Percentiles rank a stretch among this genome's conserved stretches.
Conservation (phyloP, 2,329 filamentous ascomycete genomes). For the Chrysoporthe puriensis region DNA sequence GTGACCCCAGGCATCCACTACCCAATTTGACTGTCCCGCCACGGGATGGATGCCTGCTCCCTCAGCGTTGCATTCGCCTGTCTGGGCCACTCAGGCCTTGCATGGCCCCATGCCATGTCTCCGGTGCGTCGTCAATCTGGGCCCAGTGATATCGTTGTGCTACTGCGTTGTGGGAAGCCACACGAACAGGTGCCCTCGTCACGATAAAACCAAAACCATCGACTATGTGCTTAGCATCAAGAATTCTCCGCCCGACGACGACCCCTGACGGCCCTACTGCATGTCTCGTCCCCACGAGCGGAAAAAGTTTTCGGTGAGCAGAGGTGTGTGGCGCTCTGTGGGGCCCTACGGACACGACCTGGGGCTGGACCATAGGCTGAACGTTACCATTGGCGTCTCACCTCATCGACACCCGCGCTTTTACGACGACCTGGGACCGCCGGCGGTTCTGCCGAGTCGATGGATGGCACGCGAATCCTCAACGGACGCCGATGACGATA, state of each 20-base stretch:
- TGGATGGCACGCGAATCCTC: not conserved
- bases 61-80: not conserved
- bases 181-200: not conserved
- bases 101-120: not conserved
- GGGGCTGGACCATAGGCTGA: not conserved
- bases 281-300: not conserved
- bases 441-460: not conserved
- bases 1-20: not conserved
- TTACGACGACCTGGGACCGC: not conserved
- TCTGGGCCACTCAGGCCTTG: not conserved
- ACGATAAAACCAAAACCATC: not conserved
- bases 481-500: not conserved
- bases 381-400: not conserved
- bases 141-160: not conserved
- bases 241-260: conserved; percentile 2
- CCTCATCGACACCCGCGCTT: not conserved
- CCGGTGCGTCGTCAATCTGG: not conserved
- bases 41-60: not conserved
- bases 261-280: not conserved
- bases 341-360: not conserved
- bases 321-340: too few relatives aligned
- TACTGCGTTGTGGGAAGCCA: not conserved
- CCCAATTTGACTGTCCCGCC: not conserved
- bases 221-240: not conserved
- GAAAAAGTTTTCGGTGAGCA: not conserved